Evolutionary conservation across 805 yeast species (phyloP), one percentile per base, ranked within the genome.

Genomic region (Candida ipomoeae): DNA sequence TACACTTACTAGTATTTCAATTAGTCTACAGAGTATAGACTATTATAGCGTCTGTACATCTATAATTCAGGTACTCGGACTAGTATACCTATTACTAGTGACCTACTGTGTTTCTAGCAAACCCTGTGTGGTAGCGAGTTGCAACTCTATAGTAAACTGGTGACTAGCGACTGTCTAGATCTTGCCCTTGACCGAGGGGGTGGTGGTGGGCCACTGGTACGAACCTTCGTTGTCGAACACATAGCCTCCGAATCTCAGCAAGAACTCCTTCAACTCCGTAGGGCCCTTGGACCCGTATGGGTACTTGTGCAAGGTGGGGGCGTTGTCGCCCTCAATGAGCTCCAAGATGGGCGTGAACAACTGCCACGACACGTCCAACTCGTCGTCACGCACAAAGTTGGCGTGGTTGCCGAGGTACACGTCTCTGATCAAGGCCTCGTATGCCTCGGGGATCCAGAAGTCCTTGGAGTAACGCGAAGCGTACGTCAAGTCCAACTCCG

Each of bases 301-400:
- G 66, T 92, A 92, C 42, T 75, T 65, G 54, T 73, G 79, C 46
- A 94, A 91, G 17, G 68, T 60, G 51, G 94, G 92, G 46, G 82
- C 85, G 48, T 82, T 70, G 44, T 80, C 76, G 43, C 84, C 77
- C 71, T 92, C 98, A 51, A 94, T 75, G 68, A 80, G 77, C 54
- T 94, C 75, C 65, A 94, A 79, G 58, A 94, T 75, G 15, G 98
- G 98, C 17, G 98, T 94, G 77, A 92, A 94, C 52, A 94, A 74
- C 59, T 78, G 79, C 99, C 99, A 94, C 53, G 95, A 85, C 52
- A 85, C 83, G 50, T 91, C 97, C 65, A 94, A 80, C 75, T 94
- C 99, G 67, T 94, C 99, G 66, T 92, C 97, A 74, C 99, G 85
- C 33, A 94, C 98, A 67, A 94, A 94, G 75, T 92, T 92, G 47